These are phyloP conservation scores for Boechera stricta DNA, from an alignment of 345 rosid species.

Conservation along the genomic window DNA sequence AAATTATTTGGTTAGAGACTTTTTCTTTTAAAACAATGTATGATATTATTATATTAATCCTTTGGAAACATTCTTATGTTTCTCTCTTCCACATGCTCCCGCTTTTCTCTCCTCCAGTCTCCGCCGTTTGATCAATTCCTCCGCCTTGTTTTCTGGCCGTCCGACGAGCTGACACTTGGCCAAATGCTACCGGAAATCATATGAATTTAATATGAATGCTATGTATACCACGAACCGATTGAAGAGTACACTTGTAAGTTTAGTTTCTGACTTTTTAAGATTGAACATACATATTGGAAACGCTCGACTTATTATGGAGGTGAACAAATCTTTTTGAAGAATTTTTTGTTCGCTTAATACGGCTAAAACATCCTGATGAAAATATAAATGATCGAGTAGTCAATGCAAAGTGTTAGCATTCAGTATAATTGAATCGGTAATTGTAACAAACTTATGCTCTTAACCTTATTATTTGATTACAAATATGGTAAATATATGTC, in stretches of 20 bases:
- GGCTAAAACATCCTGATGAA: no score
- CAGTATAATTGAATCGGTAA: no score
- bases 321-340: background rate
- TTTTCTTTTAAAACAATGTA: background rate
- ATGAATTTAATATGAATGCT: background rate
- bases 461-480: no score
- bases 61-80: constrained; percentile 44
- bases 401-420: no score
- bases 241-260: constrained; percentile 7
- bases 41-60: constrained; percentile 4
- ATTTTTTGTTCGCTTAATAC: no score
- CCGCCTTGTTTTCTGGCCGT: constrained; percentile 26
- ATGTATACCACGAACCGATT: background rate
- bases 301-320: background rate
- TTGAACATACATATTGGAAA: background rate
- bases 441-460: no score
- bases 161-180: constrained; percentile 34
- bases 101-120: constrained; percentile 33
- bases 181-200: background rate
- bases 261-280: background rate
- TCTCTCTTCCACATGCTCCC: constrained; percentile 41
- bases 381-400: no score
- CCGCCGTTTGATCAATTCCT: constrained; percentile 31
- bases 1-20: background rate
- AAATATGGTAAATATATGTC: no score